Percentiles rank a stretch among this genome's conserved stretches.
Evolutionary conservation across 2,329 filamentous ascomycete genomes (phyloP).

Genomic region (Neopestalotiopsis clavispora): DNA sequence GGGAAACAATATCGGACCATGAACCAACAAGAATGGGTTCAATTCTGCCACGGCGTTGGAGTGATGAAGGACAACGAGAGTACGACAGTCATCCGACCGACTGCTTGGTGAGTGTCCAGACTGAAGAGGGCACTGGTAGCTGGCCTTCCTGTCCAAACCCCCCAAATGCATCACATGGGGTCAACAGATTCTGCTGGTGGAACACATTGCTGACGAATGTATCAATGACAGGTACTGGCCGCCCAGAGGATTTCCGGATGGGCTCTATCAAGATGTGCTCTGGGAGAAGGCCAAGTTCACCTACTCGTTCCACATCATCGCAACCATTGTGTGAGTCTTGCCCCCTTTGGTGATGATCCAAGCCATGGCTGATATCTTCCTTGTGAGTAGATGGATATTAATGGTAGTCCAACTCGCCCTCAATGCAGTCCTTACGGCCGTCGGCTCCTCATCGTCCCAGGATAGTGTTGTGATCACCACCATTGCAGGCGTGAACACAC

Average conservation of each 20-base stretch:
- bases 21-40: conserved; percentile 48
- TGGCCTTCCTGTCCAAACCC: background rate
- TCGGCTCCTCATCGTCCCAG: conserved; percentile 46
- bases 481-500: conserved; percentile 56
- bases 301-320: conserved; percentile 49
- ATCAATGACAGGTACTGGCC: conserved; percentile 42
- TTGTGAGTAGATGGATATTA: conserved; percentile 46
- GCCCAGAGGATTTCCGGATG: conserved; percentile 50
- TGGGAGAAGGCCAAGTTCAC: conserved; percentile 48
- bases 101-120: conserved; percentile 29
- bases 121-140: background rate
- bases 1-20: conserved; percentile 42
- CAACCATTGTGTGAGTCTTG: conserved; percentile 26
- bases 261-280: conserved; percentile 55
- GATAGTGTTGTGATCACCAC: conserved; percentile 49
- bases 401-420: conserved; percentile 55
- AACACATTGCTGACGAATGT: background rate
- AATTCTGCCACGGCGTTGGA: conserved; percentile 53
- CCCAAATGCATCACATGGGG: background rate
- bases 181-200: background rate
- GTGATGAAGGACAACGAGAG: conserved; percentile 51
- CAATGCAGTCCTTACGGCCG: conserved; percentile 53
- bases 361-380: no score
- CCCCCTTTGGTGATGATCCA: background rate
- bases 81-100: conserved; percentile 46